Conservation (phyloP, 2,329 filamentous ascomycete genomes). For the Phaeoacremonium minimum region DNA sequence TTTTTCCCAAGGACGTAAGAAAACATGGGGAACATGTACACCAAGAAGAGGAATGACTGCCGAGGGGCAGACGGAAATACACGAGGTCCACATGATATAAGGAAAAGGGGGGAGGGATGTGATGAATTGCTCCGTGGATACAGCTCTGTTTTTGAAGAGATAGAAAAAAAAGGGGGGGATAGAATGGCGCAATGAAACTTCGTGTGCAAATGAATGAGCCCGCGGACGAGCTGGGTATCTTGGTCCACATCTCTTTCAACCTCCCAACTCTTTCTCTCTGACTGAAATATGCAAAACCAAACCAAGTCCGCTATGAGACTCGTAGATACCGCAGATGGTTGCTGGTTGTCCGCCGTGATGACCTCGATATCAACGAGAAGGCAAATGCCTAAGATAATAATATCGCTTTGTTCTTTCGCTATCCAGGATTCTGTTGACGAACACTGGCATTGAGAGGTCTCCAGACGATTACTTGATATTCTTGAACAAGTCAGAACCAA, state of each 20-base stretch:
- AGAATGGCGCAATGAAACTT: conserved; percentile 4
- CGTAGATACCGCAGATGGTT: too few species aligned
- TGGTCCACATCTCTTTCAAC: conserved; percentile 17
- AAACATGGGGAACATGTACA: neutral
- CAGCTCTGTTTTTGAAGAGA: conserved; percentile 1
- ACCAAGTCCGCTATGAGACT: too few species aligned
- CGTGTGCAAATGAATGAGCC: conserved; percentile 17
- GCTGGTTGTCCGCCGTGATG: too few species aligned
- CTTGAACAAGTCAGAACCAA: conserved; percentile 54
- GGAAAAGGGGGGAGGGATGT: neutral
- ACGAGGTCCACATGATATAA: too few species aligned
- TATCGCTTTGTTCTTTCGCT: too few species aligned
- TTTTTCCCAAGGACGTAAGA: neutral
- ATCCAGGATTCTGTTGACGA: too few species aligned
- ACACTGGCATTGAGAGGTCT: too few species aligned
- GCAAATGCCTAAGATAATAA: too few species aligned
- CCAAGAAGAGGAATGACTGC: neutral
- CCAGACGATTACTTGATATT: conserved; percentile 43
- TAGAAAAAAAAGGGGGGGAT: conserved; percentile 6
- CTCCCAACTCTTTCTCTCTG: conserved; percentile 1
- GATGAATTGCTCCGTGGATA: neutral
- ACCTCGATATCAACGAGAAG: too few species aligned
- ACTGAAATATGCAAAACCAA: neutral
- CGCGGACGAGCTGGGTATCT: conserved; percentile 23
- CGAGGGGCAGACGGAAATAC: too few species aligned